Base-by-base conservation (phyloP, 2,329 filamentous ascomycete species). In the Diaporthe sp. region DNA sequence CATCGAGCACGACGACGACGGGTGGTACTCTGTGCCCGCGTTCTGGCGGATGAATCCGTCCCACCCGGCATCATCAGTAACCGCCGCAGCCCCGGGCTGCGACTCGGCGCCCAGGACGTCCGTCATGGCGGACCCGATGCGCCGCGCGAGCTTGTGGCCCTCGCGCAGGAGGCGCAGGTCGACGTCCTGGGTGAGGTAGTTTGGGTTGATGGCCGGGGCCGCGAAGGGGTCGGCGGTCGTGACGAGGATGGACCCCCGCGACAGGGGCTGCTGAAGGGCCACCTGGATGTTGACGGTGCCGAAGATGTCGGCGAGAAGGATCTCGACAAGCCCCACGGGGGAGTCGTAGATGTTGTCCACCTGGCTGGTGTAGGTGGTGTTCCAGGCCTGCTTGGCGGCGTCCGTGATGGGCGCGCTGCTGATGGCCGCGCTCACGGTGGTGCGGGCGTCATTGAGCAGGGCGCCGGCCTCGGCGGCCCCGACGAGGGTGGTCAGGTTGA, bases 171-270 rank as follows among this genome's bases (percentile, higher is more conserved):
- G 85, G 78, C 87, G 87, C 49, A 88, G 80, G 77, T 92, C 90
- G 58, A 90, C 84, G 13, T 89, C 88, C 77, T 90, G 84, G 34
- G 85, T 86, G 76, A 85, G 79, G 20, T 82, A 79, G 57, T 82
- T 80, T 73, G 78, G 80, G 88, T 87, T 82, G 84, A 90, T 71
- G 85, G 87, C 39, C 85, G 87, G 78, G 10, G 71, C 47, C 12
- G 73, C 63, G 34, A 76, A 76, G 25, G 57, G 58, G 57, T 88
- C 87, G 71, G 89, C 88, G 47, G 88, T 85, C 7, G 84, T 84
- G 49, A 17, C 85, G 80, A 89, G 90, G 76, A 91, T 86, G 42
- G 86, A 84, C 13, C 90, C 90, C 0, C 89, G 86, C 1, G 87
- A 89, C 75, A 88, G 86, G 0, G 89, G 89, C 49, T 81, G 80